Percentiles rank a stretch among this genome's conserved stretches.
phyloP scores from a whole-genome alignment of 169 alveolate species.

The Plasmodium vinckei region DNA sequence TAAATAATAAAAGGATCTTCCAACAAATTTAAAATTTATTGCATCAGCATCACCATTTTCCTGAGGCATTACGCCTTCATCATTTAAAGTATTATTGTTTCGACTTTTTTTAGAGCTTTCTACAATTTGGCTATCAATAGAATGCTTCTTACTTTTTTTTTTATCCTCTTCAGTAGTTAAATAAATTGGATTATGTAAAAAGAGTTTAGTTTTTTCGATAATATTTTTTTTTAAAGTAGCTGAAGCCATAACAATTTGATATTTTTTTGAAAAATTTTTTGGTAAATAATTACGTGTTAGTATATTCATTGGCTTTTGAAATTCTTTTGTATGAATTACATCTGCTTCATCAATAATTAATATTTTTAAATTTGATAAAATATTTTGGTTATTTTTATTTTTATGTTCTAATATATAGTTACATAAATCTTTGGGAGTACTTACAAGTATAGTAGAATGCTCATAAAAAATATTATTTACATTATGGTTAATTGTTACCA shows the following conservation, averaged over 20 bases:
- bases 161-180: slow-evolving; percentile 9
- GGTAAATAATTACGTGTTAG: slow-evolving; percentile 31
- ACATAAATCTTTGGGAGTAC: slow-evolving; percentile 77
- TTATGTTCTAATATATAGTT: slow-evolving; percentile 54
- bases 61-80: not conserved
- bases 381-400: slow-evolving; percentile 59
- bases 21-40: slow-evolving; percentile 3
- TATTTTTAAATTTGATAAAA: slow-evolving; percentile 53
- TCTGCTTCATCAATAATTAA: slow-evolving; percentile 86
- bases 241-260: slow-evolving; percentile 74
- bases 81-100: not conserved
- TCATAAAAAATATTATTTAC: slow-evolving; percentile 56
- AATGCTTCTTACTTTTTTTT: too few species aligned
- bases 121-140: too few species aligned
- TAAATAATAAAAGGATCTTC: slow-evolving; percentile 43
- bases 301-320: slow-evolving; percentile 70
- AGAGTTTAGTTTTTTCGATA: slow-evolving; percentile 11
- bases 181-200: slow-evolving; percentile 57
- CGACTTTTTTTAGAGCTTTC: not conserved
- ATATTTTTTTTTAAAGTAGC: slow-evolving; percentile 41
- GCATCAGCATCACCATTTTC: not conserved
- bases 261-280: slow-evolving; percentile 50
- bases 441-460: slow-evolving; percentile 76
- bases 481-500: slow-evolving; percentile 70
- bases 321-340: slow-evolving; percentile 80